These are phyloP conservation scores for Polytrichum commune DNA, from an alignment of 225 moss, liverwort and hornwort species.

Conservation along the genomic window DNA sequence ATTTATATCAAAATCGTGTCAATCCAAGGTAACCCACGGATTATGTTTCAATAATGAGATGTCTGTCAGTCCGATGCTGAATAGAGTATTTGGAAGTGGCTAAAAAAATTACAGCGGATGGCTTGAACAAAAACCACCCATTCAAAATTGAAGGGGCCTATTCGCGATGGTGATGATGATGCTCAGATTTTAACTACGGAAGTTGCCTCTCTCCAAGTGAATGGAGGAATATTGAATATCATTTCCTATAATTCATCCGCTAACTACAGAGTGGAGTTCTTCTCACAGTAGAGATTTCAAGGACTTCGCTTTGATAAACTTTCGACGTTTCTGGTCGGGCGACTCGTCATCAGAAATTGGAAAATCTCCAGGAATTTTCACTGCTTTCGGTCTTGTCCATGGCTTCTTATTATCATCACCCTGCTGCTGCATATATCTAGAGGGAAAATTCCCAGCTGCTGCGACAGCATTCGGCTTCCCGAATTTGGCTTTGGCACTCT, in stretches of 20 bases:
- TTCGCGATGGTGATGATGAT: too few species aligned
- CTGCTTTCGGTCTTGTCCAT: conserved; percentile 2
- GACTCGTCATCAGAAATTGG: conserved; percentile 41
- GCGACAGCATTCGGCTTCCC: conserved; percentile 17
- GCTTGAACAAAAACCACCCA: too few species aligned
- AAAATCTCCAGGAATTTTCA: conserved; percentile 20
- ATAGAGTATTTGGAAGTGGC: too few species aligned
- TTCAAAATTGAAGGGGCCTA: too few species aligned
- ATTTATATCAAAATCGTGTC: too few species aligned
- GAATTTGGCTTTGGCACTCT: conserved; percentile 31
- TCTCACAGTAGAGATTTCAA: conserved; percentile 40
- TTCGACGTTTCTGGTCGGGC: conserved; percentile 45
- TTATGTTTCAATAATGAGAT: too few species aligned
- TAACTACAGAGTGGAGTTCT: too few species aligned
- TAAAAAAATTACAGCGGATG: too few species aligned
- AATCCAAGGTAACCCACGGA: too few species aligned
- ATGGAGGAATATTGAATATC: neutral
- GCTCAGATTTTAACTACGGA: neutral
- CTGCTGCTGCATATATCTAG: conserved; percentile 17
- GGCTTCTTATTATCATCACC: too few species aligned
- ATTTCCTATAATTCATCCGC: neutral
- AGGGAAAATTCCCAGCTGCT: conserved; percentile 24
- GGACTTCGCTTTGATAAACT: conserved; percentile 49
- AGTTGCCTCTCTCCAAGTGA: neutral
- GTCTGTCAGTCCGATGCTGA: too few species aligned